Base-by-base conservation (phyloP, 2,329 filamentous ascomycete species). In the Mycosphaerella sp. region DNA sequence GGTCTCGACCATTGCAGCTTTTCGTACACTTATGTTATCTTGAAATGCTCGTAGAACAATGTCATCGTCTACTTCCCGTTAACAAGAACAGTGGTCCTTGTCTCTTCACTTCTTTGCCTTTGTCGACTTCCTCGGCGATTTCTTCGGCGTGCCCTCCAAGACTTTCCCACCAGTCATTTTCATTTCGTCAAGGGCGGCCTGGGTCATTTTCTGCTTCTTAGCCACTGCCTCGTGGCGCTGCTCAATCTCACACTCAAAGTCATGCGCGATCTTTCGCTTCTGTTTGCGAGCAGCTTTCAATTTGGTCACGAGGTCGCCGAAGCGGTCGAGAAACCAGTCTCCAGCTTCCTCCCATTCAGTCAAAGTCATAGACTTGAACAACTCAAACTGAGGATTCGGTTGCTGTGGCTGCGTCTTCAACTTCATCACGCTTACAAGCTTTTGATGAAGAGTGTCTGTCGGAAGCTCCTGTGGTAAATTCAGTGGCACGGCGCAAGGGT, bases 321-420 rank as follows among this genome's bases (percentile, higher is more conserved):
- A 83, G 47, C 75, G 73, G 1, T 78, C 75, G 1, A 84, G 72
- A 44, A 85, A 76, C 74, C 81, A 80, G 54, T 82, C 79, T 2
- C 82, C 82, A 21, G 80, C 78, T 44, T 81, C 76, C 67, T 84
- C 82, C 79, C 82, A 84, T 57, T 83, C 75, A 3, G 73, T 67
- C 12, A 82, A 73, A 0, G 71, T 68, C 40, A 84, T 70, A 8
- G 73, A 74, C 1, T 71, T 68, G 58, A 85, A 77, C 65, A 83
- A 81, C 0, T 67, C 60, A 3, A 66, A 65, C 56, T 38, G 34
- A 11, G 34, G 34, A n/a, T 4, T 38, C 2, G 10, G 34, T 4
- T 38, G 10, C 5, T 81, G 78, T 3, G 75, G 69, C 26, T 68
- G 48, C 8, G 34, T 26, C 9, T 59, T 44, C 8, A 56, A 12